Conservation (phyloP, 2,329 filamentous ascomycete species). For the Cladophialophora psammophila region DNA sequence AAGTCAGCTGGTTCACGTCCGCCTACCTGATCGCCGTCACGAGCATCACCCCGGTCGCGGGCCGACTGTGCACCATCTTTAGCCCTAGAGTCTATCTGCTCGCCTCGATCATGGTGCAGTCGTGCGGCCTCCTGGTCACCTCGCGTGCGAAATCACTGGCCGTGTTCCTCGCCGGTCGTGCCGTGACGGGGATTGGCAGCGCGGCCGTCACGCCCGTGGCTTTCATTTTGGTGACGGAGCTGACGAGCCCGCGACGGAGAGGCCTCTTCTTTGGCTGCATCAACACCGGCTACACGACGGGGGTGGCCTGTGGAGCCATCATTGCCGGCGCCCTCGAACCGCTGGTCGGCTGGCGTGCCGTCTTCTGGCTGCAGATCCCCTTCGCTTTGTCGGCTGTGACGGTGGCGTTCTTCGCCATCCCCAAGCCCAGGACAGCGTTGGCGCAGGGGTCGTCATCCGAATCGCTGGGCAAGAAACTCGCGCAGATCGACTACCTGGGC, state of each 20-base stretch:
- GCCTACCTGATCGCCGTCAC: conserved; percentile 72
- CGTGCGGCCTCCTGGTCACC: conserved; percentile 70
- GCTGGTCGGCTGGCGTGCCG: conserved; percentile 72
- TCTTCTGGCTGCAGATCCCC: conserved; percentile 78
- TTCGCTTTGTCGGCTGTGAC: conserved; percentile 67
- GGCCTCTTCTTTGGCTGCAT: conserved; percentile 77
- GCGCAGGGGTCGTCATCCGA: conserved; percentile 49
- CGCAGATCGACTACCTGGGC: conserved; percentile 76
- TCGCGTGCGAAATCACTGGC: conserved; percentile 65
- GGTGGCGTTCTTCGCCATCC: conserved; percentile 71
- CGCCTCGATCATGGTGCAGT: conserved; percentile 65
- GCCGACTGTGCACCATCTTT: conserved; percentile 77
- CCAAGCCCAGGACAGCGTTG: conserved; percentile 48
- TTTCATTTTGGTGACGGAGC: conserved; percentile 78
- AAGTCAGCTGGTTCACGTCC: conserved; percentile 81
- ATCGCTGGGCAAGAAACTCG: conserved; percentile 62
- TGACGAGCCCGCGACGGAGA: conserved; percentile 70
- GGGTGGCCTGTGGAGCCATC: conserved; percentile 74
- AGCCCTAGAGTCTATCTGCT: conserved; percentile 69
- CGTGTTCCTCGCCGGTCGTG: conserved; percentile 72
- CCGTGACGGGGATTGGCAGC: conserved; percentile 71
- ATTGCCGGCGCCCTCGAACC: conserved; percentile 71
- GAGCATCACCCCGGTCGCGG: conserved; percentile 71
- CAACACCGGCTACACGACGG: conserved; percentile 75
- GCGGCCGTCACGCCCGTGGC: conserved; percentile 76